These are phyloP conservation scores for Melocanna baccifera DNA, from an alignment of 176 grass and related monocot species.

Conservation along the genomic window DNA sequence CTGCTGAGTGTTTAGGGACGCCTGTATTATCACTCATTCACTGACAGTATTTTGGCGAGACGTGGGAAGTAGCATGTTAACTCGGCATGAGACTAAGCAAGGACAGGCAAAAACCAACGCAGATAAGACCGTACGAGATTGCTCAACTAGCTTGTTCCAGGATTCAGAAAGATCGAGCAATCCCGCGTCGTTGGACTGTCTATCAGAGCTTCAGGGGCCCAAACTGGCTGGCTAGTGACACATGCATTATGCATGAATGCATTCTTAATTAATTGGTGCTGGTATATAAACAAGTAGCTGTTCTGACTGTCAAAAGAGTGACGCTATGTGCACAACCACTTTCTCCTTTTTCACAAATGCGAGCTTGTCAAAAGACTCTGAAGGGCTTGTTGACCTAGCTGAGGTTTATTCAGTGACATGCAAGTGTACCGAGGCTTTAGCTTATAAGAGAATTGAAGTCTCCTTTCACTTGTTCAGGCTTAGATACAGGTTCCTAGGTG, in stretches of 20 bases:
- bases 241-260: background rate
- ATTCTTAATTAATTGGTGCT: background rate
- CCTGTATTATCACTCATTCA: background rate
- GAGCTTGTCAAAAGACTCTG: background rate
- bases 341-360: slow-evolving; percentile 5
- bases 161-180: background rate
- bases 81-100: background rate
- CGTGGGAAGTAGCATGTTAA: background rate
- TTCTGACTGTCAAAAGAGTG: background rate
- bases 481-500: background rate
- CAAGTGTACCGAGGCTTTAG: background rate
- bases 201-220: background rate
- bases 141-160: no score
- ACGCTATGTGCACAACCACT: background rate
- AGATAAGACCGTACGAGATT: background rate
- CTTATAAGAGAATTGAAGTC: background rate
- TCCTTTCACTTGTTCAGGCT: background rate
- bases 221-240: background rate
- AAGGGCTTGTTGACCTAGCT: background rate
- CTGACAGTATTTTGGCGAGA: background rate
- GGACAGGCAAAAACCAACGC: background rate
- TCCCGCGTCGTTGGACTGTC: background rate
- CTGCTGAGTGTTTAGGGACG: background rate
- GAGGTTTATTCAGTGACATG: background rate
- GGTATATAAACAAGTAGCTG: background rate